Base-by-base conservation (phyloP, 306 rosid genomes). In the Cucurbita moschata region DNA sequence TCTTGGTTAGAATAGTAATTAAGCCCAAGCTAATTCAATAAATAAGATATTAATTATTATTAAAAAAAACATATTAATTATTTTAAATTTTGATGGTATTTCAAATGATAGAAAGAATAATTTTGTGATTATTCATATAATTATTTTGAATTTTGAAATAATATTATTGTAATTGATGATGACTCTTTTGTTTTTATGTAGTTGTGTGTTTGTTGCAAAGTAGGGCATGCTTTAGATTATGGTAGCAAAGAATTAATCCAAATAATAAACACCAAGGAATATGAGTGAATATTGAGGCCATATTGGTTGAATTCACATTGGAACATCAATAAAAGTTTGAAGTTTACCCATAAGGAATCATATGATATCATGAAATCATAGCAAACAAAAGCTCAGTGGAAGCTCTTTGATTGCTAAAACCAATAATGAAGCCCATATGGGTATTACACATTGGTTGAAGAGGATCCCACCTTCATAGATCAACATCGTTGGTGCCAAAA, bases 401-500 rank as follows among this genome's bases (percentile, higher is more conserved):
- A 49, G 26, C 7, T 16, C 23, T 46, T 68, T 19, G 58, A 44
- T 69, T 47, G 58, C 26, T 49, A 49, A 15, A 46, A 69, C 23
- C 53, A 69, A 69, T 69, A 69, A 49, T 69, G 73, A 26, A 69
- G 40, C 55, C 12, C 72, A 67, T 67, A 21, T 43, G 55, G 55
- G 38, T 19, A 66, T n/a, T 66, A 44, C n/a, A 39, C 6, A 19
- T 42, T 67, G 6, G 38, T 66, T 66, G 54, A 13, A 49, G 8
- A 49, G 73, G 73, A 46, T 49, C 73, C 73, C 73, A 70, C 74
- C 60, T 70, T 46, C 14, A 70, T 21, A 7, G 59, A 70, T 70
- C 44, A 51, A 30, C 74, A 70, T 70, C 46, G 51, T 70, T 70
- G 60, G 26, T 49, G 74, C 74, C 74, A 70, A 70, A 70, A 70